phyloP scores from a whole-genome alignment of 2,329 filamentous ascomycete species.

The Thyridium curvatum region DNA sequence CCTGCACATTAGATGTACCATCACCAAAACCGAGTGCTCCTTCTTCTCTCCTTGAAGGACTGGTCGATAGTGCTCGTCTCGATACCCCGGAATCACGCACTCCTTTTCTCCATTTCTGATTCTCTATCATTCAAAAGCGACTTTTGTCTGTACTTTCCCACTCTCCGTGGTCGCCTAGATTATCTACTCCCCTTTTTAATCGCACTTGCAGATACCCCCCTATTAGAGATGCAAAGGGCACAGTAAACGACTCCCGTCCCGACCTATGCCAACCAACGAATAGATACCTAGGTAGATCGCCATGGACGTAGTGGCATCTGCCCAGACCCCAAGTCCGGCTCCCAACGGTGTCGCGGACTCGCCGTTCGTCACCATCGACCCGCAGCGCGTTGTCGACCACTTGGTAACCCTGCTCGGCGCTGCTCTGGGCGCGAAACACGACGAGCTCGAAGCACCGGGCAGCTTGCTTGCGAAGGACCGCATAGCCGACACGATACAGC shows the following conservation, averaged over 20 bases:
- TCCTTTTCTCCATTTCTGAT: too few species aligned
- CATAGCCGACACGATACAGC: conserved; percentile 73
- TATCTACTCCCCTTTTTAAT: too few species aligned
- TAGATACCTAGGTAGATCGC: conserved; percentile 10
- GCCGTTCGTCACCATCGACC: conserved; percentile 54
- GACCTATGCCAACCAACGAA: not conserved
- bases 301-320: conserved; percentile 48
- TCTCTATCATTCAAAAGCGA: too few species aligned
- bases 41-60: not conserved
- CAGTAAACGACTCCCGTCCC: not conserved
- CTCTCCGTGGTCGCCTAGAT: not conserved
- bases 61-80: not conserved
- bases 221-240: not conserved
- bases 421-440: conserved; percentile 66
- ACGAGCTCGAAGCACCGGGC: conserved; percentile 73
- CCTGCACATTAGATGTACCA: not conserved
- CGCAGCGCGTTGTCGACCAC: conserved; percentile 65
- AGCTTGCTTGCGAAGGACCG: conserved; percentile 73
- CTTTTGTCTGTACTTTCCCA: not conserved
- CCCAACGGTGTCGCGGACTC: conserved; percentile 39
- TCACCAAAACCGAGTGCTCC: conserved; percentile 1
- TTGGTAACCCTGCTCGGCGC: conserved; percentile 64
- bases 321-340: conserved; percentile 33
- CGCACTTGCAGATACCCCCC: not conserved
- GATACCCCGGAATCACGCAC: not conserved